phyloP scores from a whole-genome alignment of 208 protist species.

The Leishmania major region DNA sequence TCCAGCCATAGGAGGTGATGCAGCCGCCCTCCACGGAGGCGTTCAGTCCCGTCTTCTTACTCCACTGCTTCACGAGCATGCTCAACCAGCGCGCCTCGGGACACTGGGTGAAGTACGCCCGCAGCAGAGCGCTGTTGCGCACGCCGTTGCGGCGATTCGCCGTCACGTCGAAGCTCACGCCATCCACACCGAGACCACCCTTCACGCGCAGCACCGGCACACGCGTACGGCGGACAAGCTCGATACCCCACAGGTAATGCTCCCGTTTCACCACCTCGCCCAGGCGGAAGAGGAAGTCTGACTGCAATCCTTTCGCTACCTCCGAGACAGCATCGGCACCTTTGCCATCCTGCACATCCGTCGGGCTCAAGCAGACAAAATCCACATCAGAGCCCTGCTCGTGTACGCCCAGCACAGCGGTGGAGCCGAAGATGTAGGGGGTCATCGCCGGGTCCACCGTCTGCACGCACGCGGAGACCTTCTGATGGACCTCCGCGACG shows the following conservation, averaged over 20 bases:
- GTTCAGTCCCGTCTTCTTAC: constrained; percentile 81
- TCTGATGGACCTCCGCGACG: constrained; percentile 45
- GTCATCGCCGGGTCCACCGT: constrained; percentile 53
- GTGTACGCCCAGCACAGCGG: constrained; percentile 73
- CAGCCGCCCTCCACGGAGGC: constrained; percentile 60
- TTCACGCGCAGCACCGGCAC: constrained; percentile 83
- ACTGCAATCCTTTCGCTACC: constrained; percentile 66
- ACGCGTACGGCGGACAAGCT: constrained; percentile 82
- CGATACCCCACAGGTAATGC: constrained; percentile 56
- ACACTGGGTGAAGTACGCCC: constrained; percentile 68
- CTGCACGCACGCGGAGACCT: constrained; percentile 47
- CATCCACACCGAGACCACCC: constrained; percentile 8
- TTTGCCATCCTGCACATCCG: constrained; percentile 46
- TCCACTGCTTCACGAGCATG: constrained; percentile 87
- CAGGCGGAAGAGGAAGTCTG: constrained; percentile 54
- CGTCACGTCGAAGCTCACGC: constrained; percentile 82
- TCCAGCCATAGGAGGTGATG: constrained; percentile 90
- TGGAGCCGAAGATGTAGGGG: constrained; percentile 85
- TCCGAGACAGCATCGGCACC: constrained; percentile 66
- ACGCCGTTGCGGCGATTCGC: constrained; percentile 82
- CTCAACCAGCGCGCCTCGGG: constrained; percentile 73
- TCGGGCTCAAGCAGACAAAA: constrained; percentile 63
- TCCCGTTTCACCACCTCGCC: constrained; percentile 29
- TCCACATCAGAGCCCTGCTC: constrained; percentile 78
- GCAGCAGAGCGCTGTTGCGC: constrained; percentile 84